A percentile compares a stretch with the other conserved stretches of the same genome.
These are phyloP conservation scores for Kernera saxatilis DNA, from an alignment of 345 rosid species.

Conservation along the genomic window DNA sequence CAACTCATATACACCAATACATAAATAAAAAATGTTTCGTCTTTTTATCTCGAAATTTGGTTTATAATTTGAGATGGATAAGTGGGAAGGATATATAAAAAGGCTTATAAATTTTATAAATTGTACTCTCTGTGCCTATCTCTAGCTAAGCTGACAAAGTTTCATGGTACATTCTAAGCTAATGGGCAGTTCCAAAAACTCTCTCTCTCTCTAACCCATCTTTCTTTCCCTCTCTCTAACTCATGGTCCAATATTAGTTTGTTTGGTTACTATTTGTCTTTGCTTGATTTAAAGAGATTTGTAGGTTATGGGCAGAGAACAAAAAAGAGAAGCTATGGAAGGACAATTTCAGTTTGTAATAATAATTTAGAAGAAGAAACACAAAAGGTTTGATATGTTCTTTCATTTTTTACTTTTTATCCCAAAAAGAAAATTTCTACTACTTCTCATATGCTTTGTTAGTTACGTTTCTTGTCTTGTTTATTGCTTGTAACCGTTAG, in stretches of 20 bases:
- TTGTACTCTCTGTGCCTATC: slow-evolving; percentile 28
- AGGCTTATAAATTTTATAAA: background rate
- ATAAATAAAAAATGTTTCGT: background rate
- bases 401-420: slow-evolving; percentile 26
- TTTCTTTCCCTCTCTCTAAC: slow-evolving; percentile 27
- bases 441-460: slow-evolving; percentile 8
- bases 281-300: slow-evolving; percentile 38
- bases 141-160: slow-evolving; percentile 29
- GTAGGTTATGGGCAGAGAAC: slow-evolving; percentile 40
- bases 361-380: slow-evolving; percentile 31
- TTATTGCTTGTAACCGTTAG: slow-evolving; percentile 14
- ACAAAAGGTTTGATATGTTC: slow-evolving; percentile 49
- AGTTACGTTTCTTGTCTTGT: slow-evolving; percentile 7
- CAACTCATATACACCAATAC: background rate
- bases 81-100: slow-evolving; percentile 6
- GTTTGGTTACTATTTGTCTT: slow-evolving; percentile 44
- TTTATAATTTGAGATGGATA: background rate
- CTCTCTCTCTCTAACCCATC: slow-evolving; percentile 25
- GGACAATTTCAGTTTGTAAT: slow-evolving; percentile 2
- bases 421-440: background rate
- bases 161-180: slow-evolving; percentile 30
- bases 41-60: background rate
- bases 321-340: slow-evolving; percentile 4
- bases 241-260: slow-evolving; percentile 32
- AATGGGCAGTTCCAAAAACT: slow-evolving; percentile 26